Conservation (phyloP, 2,329 filamentous ascomycete species). For the Raffaelea arxii region DNA sequence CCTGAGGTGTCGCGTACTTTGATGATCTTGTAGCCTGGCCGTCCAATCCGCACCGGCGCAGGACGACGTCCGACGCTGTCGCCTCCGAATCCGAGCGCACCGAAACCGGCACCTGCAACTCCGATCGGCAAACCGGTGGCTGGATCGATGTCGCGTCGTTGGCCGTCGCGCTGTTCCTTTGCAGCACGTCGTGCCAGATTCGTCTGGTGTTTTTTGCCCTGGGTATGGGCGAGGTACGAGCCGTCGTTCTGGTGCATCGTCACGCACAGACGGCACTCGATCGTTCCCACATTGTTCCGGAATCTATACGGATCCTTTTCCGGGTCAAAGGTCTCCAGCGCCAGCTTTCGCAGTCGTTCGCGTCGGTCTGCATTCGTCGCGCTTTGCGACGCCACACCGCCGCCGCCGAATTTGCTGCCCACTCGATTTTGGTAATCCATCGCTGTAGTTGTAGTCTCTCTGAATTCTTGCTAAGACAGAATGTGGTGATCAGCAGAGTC, state of each 20-base stretch:
- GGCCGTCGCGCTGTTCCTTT: conserved; percentile 87
- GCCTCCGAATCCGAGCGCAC: conserved; percentile 40
- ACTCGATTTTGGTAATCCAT: conserved; percentile 85
- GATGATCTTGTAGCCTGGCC: conserved; percentile 95
- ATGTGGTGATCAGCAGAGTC: neutral
- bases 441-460: no score
- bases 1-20: conserved; percentile 88
- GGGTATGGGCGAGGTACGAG: conserved; percentile 95
- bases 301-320: conserved; percentile 99
- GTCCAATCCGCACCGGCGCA: conserved; percentile 88
- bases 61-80: conserved; percentile 39
- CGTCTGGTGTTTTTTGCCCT: conserved; percentile 97
- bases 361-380: conserved; percentile 94
- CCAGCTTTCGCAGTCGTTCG: conserved; percentile 94
- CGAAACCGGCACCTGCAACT: conserved; percentile 61
- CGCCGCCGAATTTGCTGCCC: conserved; percentile 95
- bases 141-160: conserved; percentile 55
- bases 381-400: conserved; percentile 86
- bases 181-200: conserved; percentile 92
- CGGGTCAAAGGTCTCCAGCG: conserved; percentile 96
- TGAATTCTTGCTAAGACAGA: no score
- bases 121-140: conserved; percentile 63
- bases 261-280: conserved; percentile 92
- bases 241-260: conserved; percentile 99
- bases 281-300: conserved; percentile 97